A percentile compares a stretch with the other conserved stretches of the same genome.
Evolutionary conservation across 176 grass and related monocot genomes (phyloP).

Genomic region (Carex scoparia): DNA sequence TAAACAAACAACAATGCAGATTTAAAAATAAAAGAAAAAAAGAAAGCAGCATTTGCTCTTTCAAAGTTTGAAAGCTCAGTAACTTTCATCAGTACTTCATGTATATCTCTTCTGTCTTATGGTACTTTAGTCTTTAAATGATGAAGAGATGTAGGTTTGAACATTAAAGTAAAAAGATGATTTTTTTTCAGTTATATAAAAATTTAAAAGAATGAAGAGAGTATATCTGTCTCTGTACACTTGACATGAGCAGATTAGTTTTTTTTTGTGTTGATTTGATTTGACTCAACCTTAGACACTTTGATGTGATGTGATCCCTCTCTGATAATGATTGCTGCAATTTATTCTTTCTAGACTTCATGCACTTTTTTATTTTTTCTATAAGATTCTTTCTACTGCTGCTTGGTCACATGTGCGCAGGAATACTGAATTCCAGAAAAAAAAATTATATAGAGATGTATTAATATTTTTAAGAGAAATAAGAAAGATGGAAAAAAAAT

Average conservation of each 20-base stretch:
- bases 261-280: constrained; percentile 18
- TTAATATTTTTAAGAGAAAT: too few species aligned
- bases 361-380: not conserved
- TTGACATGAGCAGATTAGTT: not conserved
- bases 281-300: constrained; percentile 31
- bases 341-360: not conserved
- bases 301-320: constrained; percentile 1
- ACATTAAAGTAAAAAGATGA: not conserved
- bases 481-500: too few species aligned
- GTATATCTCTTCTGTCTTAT: constrained; percentile 20
- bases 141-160: not conserved
- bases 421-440: too few species aligned
- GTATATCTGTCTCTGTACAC: constrained; percentile 14
- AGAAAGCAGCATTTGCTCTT: not conserved
- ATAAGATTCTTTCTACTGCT: not conserved
- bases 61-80: constrained; percentile 12
- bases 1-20: not conserved
- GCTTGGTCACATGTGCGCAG: not conserved
- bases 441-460: too few species aligned
- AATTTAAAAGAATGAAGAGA: not conserved
- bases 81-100: not conserved
- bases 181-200: not conserved
- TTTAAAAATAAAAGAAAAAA: not conserved
- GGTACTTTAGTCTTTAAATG: constrained; percentile 18
- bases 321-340: constrained; percentile 20